A percentile compares a stretch with the other conserved stretches of the same genome.
phyloP scores from a whole-genome alignment of 2,329 filamentous ascomycete genomes.

The Sclerotinia spermophila region DNA sequence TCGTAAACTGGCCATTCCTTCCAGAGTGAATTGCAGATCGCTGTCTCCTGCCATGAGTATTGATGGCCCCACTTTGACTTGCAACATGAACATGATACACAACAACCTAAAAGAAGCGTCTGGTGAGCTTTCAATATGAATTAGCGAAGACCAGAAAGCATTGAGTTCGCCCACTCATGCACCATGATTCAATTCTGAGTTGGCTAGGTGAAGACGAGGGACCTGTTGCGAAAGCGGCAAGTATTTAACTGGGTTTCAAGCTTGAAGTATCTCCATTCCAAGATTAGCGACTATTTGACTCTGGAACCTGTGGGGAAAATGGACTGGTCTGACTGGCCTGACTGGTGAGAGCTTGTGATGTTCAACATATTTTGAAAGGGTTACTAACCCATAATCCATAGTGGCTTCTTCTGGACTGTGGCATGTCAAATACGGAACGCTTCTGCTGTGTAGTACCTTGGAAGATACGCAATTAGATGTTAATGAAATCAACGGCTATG shows the following conservation, averaged over 20 bases:
- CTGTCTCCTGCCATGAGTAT: not conserved
- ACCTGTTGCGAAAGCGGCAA: not conserved
- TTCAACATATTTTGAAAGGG: not conserved
- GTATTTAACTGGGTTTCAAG: not conserved
- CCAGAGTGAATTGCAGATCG: not conserved
- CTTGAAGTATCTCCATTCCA: not conserved
- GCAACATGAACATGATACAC: not conserved
- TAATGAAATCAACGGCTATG: not conserved
- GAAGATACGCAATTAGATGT: constrained; percentile 1
- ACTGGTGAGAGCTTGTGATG: not conserved
- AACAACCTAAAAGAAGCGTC: not conserved
- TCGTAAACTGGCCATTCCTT: constrained; percentile 5
- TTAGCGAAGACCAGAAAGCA: not conserved
- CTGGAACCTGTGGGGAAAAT: not conserved
- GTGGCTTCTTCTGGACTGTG: constrained; percentile 7
- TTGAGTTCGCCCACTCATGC: not conserved
- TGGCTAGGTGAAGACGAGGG: not conserved
- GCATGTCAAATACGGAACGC: not conserved
- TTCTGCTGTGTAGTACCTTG: not conserved
- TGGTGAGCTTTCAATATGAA: not conserved
- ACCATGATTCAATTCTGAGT: not conserved
- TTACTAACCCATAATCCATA: not conserved
- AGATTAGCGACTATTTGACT: not conserved
- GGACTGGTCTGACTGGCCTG: constrained; percentile 8
- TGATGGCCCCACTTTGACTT: not conserved